These are phyloP conservation scores for Friedmanniomyces simplex DNA, from an alignment of 495 filamentous ascomycete species.

Conservation along the genomic window DNA sequence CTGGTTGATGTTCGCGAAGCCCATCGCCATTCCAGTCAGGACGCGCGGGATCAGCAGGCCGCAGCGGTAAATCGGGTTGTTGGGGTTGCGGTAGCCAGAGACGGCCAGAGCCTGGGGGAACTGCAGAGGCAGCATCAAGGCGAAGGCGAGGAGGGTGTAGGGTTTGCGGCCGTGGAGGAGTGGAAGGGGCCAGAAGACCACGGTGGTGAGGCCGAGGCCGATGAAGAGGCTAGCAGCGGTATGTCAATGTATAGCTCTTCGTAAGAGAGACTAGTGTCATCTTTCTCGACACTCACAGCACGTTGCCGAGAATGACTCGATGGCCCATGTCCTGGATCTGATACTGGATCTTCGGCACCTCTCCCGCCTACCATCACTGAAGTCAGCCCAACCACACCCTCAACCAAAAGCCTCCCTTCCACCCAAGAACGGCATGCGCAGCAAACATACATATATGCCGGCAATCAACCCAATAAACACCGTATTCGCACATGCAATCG, in stretches of 20 bases:
- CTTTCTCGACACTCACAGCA: slow-evolving; percentile 34
- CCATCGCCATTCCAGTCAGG: slow-evolving; percentile 55
- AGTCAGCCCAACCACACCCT: no score
- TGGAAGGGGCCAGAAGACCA: slow-evolving; percentile 63
- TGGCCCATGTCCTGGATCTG: slow-evolving; percentile 55
- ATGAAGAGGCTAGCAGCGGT: slow-evolving; percentile 42
- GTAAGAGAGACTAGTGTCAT: background rate
- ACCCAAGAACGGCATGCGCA: no score
- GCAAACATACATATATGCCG: slow-evolving; percentile 51
- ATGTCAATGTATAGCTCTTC: background rate
- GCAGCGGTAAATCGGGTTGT: slow-evolving; percentile 44
- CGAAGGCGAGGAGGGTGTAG: slow-evolving; percentile 54
- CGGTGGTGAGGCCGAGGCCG: slow-evolving; percentile 55
- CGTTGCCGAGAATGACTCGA: slow-evolving; percentile 59
- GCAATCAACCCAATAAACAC: slow-evolving; percentile 55
- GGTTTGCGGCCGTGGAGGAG: slow-evolving; percentile 68
- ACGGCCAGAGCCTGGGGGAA: slow-evolving; percentile 63
- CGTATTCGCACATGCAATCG: slow-evolving; percentile 60
- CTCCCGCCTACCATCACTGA: slow-evolving; percentile 39
- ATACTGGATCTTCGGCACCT: slow-evolving; percentile 66
- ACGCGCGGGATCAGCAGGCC: slow-evolving; percentile 52
- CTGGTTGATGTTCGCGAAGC: slow-evolving; percentile 68
- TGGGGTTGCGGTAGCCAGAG: slow-evolving; percentile 43
- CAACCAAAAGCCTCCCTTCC: no score
- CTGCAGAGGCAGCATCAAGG: slow-evolving; percentile 58